phyloP scores from a whole-genome alignment of 2,329 filamentous ascomycete species.

The Alternaria ethzedia region DNA sequence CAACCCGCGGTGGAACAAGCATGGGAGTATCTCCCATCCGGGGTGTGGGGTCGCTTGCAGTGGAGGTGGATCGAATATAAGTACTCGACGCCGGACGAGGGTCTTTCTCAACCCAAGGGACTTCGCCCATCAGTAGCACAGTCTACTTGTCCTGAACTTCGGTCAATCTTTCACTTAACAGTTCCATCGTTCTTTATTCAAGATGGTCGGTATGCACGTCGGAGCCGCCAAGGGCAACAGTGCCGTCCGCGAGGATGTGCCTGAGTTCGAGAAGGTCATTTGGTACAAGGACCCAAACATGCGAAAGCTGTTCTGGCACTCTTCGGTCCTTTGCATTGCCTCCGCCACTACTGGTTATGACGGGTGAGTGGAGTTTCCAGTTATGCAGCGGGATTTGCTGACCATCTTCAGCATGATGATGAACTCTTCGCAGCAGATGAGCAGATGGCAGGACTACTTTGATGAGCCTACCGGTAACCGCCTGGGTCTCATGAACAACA shows the following conservation, averaged over 20 bases:
- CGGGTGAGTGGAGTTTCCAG: constrained; percentile 50
- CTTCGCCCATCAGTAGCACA: constrained; percentile 18
- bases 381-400: not conserved
- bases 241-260: constrained; percentile 55
- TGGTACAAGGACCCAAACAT: constrained; percentile 63
- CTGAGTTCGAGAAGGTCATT: constrained; percentile 58
- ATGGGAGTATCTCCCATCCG: not conserved
- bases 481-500: constrained; percentile 55
- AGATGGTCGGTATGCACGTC: constrained; percentile 23
- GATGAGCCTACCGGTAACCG: constrained; percentile 46
- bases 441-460: constrained; percentile 48
- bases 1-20: constrained; percentile 8
- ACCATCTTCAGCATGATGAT: constrained; percentile 48
- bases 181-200: not conserved
- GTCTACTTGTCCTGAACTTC: constrained; percentile 1
- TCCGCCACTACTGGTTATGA: constrained; percentile 65
- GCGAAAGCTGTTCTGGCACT: constrained; percentile 62
- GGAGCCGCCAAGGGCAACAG: constrained; percentile 24
- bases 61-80: constrained; percentile 20
- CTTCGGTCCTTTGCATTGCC: constrained; percentile 58
- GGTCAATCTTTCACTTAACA: not conserved
- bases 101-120: constrained; percentile 17
- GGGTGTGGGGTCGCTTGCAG: constrained; percentile 1
- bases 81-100: constrained; percentile 20
- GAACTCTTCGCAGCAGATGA: constrained; percentile 53